A percentile compares a stretch with the other conserved stretches of the same genome.
Evolutionary conservation across 345 rosid species (phyloP).

Genomic region (Combretum micranthum): DNA sequence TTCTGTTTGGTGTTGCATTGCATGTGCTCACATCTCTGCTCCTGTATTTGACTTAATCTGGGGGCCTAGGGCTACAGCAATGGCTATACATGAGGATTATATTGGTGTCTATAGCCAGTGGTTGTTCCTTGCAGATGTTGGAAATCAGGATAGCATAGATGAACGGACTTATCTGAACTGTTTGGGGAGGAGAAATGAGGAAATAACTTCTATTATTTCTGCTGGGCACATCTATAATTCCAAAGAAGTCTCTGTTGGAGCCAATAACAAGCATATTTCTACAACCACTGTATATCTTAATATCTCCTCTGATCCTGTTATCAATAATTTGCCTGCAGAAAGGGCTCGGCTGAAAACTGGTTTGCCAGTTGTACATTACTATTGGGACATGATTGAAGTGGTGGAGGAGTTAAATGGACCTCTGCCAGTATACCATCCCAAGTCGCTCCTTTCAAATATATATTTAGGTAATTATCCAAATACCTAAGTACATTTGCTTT

Average conservation of each 20-base stretch:
- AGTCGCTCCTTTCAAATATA: constrained; percentile 62
- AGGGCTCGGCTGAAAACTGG: constrained; percentile 18
- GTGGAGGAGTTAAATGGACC: constrained; percentile 48
- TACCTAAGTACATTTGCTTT: not conserved
- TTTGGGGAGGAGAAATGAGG: constrained; percentile 19
- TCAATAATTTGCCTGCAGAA: constrained; percentile 22
- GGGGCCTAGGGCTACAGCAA: constrained; percentile 51
- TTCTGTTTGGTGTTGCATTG: constrained; percentile 71
- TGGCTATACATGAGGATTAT: constrained; percentile 53
- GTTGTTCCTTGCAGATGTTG: constrained; percentile 37
- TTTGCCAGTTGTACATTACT: constrained; percentile 24
- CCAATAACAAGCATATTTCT: constrained; percentile 17
- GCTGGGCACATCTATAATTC: constrained; percentile 24
- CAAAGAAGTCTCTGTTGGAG: constrained; percentile 15
- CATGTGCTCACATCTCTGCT: constrained; percentile 41
- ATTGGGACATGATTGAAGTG: constrained; percentile 45
- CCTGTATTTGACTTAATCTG: constrained; percentile 50
- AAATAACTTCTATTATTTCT: constrained; percentile 19
- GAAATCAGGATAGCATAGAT: constrained; percentile 16
- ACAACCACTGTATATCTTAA: constrained; percentile 16
- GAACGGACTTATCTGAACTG: constrained; percentile 16
- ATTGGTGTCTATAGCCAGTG: constrained; percentile 51
- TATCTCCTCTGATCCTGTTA: constrained; percentile 17
- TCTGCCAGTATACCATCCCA: constrained; percentile 70
- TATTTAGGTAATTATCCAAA: constrained; percentile 50